Base-by-base conservation (phyloP, 805 yeast genomes). In the Teunomyces panamensis region DNA sequence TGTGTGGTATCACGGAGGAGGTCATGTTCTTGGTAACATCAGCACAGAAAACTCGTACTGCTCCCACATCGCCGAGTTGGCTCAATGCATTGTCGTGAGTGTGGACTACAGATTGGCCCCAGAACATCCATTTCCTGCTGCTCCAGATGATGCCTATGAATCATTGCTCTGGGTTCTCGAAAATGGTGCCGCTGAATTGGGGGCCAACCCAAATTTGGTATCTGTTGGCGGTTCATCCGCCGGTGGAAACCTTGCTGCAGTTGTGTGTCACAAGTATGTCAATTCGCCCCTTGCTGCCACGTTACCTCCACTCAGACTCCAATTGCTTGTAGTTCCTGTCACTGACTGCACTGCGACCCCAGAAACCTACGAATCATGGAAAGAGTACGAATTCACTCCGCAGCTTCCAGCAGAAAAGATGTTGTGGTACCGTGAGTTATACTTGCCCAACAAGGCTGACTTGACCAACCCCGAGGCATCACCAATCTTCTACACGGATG, bases 71-170 rank as follows among this genome's bases (percentile, higher is more conserved):
- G 73, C 76, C 20, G 65, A 66, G 32, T 46, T 53, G 17, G 66
- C 71, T 9, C 49, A 66, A 41, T 64, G 73, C 49, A 55, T 66
- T n/a, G 78, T 75, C 10, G 60, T 78, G 9, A 62, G 71, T 6
- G 75, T 77, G n/a, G 80, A 77, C 56, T 78, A 78, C 58, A 51
- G 81, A 35, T 57, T 75, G 46, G 80, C 80, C 0, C 83, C 82
- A 2, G 79, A 77, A 55, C 52, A 61, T 53, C 75, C 76, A 17
- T 78, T 63, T 56, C 82, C 83, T 3, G 77, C 79, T 8, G 65
- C 74, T 39, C 68, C 73, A 2, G 69, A 75, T 8, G 81, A 77
- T 59, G 55, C 73, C n/a, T 72, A 62, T 49, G 65, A 59, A 32
- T 58, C 78, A 3, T 52, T 64, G 11, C 11, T 68, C 14, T 70